Conservation (phyloP, 2,329 filamentous ascomycete species). For the Dothistroma pini region DNA sequence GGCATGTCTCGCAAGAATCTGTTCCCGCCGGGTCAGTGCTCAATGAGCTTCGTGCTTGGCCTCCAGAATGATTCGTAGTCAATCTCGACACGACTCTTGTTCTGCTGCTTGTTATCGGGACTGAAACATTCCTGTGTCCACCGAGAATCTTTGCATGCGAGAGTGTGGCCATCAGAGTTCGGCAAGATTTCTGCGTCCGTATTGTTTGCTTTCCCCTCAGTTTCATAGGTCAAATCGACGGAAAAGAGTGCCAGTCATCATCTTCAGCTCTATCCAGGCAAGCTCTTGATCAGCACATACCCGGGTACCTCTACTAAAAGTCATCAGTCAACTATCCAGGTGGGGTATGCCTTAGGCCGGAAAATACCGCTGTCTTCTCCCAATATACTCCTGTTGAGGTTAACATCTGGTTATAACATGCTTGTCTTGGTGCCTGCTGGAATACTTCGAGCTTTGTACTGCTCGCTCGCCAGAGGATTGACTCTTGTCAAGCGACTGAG, state of each 20-base stretch:
- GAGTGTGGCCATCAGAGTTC: slow-evolving; percentile 10
- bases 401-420: slow-evolving; percentile 8
- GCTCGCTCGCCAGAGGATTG: slow-evolving; percentile 2
- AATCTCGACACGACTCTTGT: background rate
- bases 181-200: slow-evolving; percentile 10
- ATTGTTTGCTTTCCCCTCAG: background rate
- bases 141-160: slow-evolving; percentile 10
- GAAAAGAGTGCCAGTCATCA: slow-evolving; percentile 8
- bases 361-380: slow-evolving; percentile 4
- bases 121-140: background rate
- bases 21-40: background rate
- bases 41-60: background rate
- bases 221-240: slow-evolving; percentile 9
- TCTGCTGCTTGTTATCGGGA: background rate
- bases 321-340: slow-evolving; percentile 8
- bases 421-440: slow-evolving; percentile 6
- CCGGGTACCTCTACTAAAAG: slow-evolving; percentile 8
- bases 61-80: background rate
- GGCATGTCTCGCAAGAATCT: background rate
- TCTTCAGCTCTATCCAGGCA: slow-evolving; percentile 12
- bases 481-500: slow-evolving; percentile 8
- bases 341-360: slow-evolving; percentile 5
- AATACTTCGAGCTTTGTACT: slow-evolving; percentile 8
- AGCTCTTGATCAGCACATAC: slow-evolving; percentile 13
- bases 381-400: slow-evolving; percentile 8